A percentile compares a stretch with the other conserved stretches of the same genome.
phyloP scores from a whole-genome alignment of 2,329 filamentous ascomycete genomes.

The Pleurostoma richardsiae region DNA sequence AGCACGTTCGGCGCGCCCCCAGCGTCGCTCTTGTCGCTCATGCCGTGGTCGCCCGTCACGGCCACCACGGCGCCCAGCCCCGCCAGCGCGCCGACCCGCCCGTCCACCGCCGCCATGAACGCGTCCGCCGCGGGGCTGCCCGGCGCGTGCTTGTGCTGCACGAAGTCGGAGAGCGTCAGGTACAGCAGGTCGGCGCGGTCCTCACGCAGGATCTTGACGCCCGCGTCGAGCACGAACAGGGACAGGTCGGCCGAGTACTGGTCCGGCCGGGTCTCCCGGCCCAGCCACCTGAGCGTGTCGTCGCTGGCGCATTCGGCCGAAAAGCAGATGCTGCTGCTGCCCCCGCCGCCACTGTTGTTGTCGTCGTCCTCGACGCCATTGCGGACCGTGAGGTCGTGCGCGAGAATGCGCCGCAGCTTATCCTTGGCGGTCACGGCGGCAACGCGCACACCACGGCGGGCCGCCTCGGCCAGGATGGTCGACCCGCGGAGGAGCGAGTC shows the following conservation, averaged over 20 bases:
- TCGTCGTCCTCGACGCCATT: constrained; percentile 22
- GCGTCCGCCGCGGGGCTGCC: constrained; percentile 26
- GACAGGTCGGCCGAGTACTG: constrained; percentile 39
- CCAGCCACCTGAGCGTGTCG: constrained; percentile 29
- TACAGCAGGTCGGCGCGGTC: constrained; percentile 32
- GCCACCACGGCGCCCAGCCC: constrained; percentile 28
- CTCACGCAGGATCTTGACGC: constrained; percentile 33
- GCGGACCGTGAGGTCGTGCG: constrained; percentile 22
- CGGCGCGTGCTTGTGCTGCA: constrained; percentile 37
- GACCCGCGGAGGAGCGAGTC: constrained; percentile 31
- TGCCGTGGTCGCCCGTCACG: constrained; percentile 36
- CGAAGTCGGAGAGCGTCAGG: constrained; percentile 35
- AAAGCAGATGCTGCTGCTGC: constrained; percentile 27
- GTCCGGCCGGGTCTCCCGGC: constrained; percentile 21
- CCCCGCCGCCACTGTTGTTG: constrained; percentile 19
- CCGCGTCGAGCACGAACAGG: constrained; percentile 35
- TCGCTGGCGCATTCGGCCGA: constrained; percentile 29
- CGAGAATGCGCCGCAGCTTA: constrained; percentile 34
- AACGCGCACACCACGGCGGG: constrained; percentile 28
- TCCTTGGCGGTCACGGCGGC: constrained; percentile 38
- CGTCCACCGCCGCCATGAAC: constrained; percentile 28
- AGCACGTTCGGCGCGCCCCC: constrained; percentile 29
- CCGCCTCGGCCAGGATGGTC: constrained; percentile 33
- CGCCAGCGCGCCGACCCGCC: constrained; percentile 22
- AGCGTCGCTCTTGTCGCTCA: constrained; percentile 30